These are phyloP conservation scores for Grosmannia huntii DNA, from an alignment of 2,329 filamentous ascomycete species.

Conservation along the genomic window DNA sequence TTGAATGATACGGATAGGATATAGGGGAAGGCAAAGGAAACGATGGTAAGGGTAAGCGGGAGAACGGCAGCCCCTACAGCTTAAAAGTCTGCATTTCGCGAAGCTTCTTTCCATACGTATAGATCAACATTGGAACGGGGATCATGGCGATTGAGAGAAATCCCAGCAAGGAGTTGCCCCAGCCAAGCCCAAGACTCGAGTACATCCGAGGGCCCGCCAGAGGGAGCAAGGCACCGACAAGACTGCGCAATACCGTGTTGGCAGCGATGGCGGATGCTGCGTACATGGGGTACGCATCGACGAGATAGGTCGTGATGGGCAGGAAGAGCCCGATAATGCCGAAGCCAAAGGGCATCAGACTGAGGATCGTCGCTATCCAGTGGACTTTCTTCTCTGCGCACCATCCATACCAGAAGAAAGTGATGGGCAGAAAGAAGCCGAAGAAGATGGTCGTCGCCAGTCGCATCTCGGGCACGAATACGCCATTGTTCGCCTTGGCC, in stretches of 20 bases:
- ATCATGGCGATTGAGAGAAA: slow-evolving; percentile 38
- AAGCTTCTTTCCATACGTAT: slow-evolving; percentile 30
- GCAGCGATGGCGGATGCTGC: slow-evolving; percentile 48
- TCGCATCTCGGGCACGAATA: slow-evolving; percentile 21
- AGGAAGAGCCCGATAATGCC: slow-evolving; percentile 20
- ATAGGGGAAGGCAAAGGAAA: too few species aligned
- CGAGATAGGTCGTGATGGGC: slow-evolving; percentile 35
- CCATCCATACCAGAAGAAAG: slow-evolving; percentile 26
- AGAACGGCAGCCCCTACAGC: neutral
- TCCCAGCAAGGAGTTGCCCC: slow-evolving; percentile 21
- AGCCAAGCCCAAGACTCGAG: slow-evolving; percentile 36
- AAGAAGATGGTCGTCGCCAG: slow-evolving; percentile 17
- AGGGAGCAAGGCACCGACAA: slow-evolving; percentile 44
- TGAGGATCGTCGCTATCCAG: slow-evolving; percentile 21
- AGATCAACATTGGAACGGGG: slow-evolving; percentile 37
- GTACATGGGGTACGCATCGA: slow-evolving; percentile 44
- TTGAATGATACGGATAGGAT: too few species aligned
- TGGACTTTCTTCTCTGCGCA: slow-evolving; percentile 16
- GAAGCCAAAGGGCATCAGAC: slow-evolving; percentile 18
- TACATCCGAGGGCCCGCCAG: slow-evolving; percentile 44
- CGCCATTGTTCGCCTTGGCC: slow-evolving; percentile 22
- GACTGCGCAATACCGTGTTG: slow-evolving; percentile 39
- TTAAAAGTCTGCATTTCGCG: slow-evolving; percentile 6
- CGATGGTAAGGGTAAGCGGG: too few species aligned
- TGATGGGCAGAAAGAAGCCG: slow-evolving; percentile 18